phyloP scores from a whole-genome alignment of 1,139 yeast species.

The Saccharomycopsis hybrid region DNA sequence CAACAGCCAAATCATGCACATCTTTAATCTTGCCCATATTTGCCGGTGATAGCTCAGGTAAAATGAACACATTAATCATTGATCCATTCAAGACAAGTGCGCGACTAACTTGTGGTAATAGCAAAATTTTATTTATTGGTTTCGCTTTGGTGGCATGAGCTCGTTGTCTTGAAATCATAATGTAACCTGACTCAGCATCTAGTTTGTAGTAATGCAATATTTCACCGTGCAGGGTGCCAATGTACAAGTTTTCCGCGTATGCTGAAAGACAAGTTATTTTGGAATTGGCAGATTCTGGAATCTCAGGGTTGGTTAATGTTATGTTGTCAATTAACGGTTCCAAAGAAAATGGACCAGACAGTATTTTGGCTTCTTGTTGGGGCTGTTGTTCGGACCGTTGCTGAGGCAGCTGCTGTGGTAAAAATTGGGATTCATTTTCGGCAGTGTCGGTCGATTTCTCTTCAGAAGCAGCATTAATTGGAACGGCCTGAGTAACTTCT shows the following conservation, averaged over 20 bases:
- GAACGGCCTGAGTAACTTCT: background rate
- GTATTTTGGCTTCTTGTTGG: slow-evolving; percentile 6
- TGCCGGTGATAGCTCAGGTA: slow-evolving; percentile 81
- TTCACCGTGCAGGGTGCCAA: slow-evolving; percentile 72
- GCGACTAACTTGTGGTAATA: slow-evolving; percentile 52
- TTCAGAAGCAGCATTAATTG: background rate
- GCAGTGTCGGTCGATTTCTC: background rate
- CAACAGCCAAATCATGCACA: slow-evolving; percentile 41
- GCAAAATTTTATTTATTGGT: slow-evolving; percentile 49
- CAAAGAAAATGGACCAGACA: slow-evolving; percentile 28
- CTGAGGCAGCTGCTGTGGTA: background rate
- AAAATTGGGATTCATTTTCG: too few species aligned
- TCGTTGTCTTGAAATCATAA: slow-evolving; percentile 49
- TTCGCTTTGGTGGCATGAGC: slow-evolving; percentile 33
- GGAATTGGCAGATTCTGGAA: slow-evolving; percentile 26
- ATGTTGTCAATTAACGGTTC: slow-evolving; percentile 22
- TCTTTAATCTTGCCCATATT: slow-evolving; percentile 62
- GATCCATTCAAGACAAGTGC: slow-evolving; percentile 57
- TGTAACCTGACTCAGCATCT: slow-evolving; percentile 50
- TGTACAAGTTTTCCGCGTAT: slow-evolving; percentile 56
- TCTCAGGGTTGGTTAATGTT: slow-evolving; percentile 17
- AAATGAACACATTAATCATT: slow-evolving; percentile 50
- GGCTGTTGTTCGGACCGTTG: background rate
- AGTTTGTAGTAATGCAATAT: slow-evolving; percentile 66
- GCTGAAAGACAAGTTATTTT: slow-evolving; percentile 46